Percentiles rank a stretch among this genome's conserved stretches.
Conservation (phyloP, 1,139 yeast genomes). For the Sugiyamaella grinbergsii region DNA sequence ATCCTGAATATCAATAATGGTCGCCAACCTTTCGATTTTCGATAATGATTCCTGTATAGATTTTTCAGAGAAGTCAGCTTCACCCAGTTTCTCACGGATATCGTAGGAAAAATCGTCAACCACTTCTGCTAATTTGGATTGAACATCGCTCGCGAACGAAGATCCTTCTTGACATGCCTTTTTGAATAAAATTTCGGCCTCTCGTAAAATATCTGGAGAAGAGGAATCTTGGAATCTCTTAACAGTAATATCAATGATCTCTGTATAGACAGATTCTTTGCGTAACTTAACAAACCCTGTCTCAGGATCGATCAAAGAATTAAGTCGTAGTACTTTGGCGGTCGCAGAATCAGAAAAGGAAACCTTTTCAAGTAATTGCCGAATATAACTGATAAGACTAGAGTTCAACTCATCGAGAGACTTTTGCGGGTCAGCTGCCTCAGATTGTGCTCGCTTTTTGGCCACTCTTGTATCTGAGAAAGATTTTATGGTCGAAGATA, state of each 20-base stretch:
- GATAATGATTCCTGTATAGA: constrained; percentile 25
- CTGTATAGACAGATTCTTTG: constrained; percentile 33
- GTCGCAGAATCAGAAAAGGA: constrained; percentile 35
- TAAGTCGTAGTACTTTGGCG: constrained; percentile 34
- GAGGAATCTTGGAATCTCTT: constrained; percentile 33
- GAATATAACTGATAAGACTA: constrained; percentile 31
- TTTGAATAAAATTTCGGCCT: constrained; percentile 20
- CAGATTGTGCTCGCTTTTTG: constrained; percentile 25
- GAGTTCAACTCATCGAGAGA: constrained; percentile 27
- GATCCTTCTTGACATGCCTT: constrained; percentile 12
- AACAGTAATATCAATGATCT: constrained; percentile 30
- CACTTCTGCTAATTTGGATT: constrained; percentile 17
- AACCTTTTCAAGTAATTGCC: constrained; percentile 35
- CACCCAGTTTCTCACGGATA: constrained; percentile 23
- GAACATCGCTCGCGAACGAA: constrained; percentile 11
- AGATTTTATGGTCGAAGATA: constrained; percentile 28
- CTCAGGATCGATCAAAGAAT: constrained; percentile 36
- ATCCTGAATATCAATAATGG: constrained; percentile 26
- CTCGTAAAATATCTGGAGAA: constrained; percentile 31
- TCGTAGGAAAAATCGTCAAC: constrained; percentile 31
- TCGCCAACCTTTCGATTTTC: constrained; percentile 27
- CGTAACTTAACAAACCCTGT: constrained; percentile 33
- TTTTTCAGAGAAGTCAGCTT: constrained; percentile 21
- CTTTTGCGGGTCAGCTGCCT: constrained; percentile 28
- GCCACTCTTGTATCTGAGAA: constrained; percentile 20